Percentiles rank a stretch among this genome's conserved stretches.
Evolutionary conservation across 2,329 filamentous ascomycete genomes (phyloP).

Genomic region (Paramyrothecium roridum): DNA sequence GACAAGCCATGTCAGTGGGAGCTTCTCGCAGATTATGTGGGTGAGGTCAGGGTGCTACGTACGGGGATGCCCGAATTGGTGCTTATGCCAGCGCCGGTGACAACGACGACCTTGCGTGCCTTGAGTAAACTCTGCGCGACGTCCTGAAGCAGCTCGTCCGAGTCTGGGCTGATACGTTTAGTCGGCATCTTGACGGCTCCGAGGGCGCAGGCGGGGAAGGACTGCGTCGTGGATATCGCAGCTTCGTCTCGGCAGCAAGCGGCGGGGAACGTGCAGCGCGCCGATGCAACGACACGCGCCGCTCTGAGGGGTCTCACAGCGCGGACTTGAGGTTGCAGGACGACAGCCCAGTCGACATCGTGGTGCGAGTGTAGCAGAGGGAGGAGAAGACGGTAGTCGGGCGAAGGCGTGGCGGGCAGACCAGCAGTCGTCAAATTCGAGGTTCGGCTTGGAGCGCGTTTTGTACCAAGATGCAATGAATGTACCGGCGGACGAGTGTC

Average conservation of each 20-base stretch:
- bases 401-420: neutral
- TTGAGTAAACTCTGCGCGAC: slow-evolving; percentile 64
- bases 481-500: too few relatives aligned
- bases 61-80: slow-evolving; percentile 76
- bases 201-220: too few relatives aligned
- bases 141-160: slow-evolving; percentile 54
- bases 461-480: neutral
- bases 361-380: neutral
- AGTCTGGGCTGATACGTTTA: slow-evolving; percentile 48
- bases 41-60: slow-evolving; percentile 16
- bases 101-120: slow-evolving; percentile 66
- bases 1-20: neutral
- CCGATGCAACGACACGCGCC: neutral
- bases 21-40: neutral
- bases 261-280: neutral
- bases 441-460: neutral
- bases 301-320: neutral
- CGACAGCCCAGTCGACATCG: neutral
- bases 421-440: neutral
- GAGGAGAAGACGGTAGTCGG: neutral
- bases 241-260: neutral
- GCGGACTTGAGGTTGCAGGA: neutral
- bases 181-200: slow-evolving; percentile 47
- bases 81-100: slow-evolving; percentile 72
- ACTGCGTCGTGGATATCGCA: too few relatives aligned